phyloP scores from a whole-genome alignment of 768 basidiomycete species.

The Leccinellum albellum region DNA sequence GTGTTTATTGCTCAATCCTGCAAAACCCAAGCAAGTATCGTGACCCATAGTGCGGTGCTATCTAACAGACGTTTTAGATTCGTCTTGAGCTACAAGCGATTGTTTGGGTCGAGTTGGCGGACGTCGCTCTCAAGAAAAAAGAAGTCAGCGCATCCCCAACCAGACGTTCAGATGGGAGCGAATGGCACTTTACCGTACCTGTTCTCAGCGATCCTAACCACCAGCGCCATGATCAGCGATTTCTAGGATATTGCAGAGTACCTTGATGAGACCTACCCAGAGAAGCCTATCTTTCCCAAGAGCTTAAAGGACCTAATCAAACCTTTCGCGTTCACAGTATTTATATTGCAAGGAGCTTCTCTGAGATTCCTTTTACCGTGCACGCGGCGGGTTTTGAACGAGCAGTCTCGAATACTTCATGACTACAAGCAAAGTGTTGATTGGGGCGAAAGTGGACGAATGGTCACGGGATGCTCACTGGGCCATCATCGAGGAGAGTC shows the following conservation, averaged over 20 bases:
- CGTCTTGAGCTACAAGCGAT: conserved; percentile 31
- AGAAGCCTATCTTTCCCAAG: conserved; percentile 24
- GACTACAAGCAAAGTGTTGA: conserved; percentile 26
- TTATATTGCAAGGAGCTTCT: not conserved
- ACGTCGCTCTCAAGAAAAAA: conserved; percentile 24
- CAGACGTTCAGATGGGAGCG: conserved; percentile 16
- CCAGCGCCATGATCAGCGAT: conserved; percentile 26
- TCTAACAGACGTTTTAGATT: conserved; percentile 18
- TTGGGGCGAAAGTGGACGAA: conserved; percentile 39
- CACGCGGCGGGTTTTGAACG: conserved; percentile 26
- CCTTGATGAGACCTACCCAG: conserved; percentile 34
- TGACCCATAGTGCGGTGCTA: not conserved
- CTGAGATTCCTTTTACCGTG: conserved; percentile 19
- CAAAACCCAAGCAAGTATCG: conserved; percentile 32
- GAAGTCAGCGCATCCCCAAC: conserved; percentile 24
- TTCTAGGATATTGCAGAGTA: conserved; percentile 33
- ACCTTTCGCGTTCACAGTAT: conserved; percentile 9
- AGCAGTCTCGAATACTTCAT: conserved; percentile 36
- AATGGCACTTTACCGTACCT: conserved; percentile 31
- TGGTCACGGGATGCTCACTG: conserved; percentile 31
- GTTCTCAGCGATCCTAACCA: conserved; percentile 32
- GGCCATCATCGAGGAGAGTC: conserved; percentile 13
- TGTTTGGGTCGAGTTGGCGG: conserved; percentile 33
- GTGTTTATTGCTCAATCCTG: conserved; percentile 35
- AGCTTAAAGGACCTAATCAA: conserved; percentile 21